These are phyloP conservation scores for Symbiodinium pilosum DNA, from an alignment of 73 alveolate species.

Conservation along the genomic window DNA sequence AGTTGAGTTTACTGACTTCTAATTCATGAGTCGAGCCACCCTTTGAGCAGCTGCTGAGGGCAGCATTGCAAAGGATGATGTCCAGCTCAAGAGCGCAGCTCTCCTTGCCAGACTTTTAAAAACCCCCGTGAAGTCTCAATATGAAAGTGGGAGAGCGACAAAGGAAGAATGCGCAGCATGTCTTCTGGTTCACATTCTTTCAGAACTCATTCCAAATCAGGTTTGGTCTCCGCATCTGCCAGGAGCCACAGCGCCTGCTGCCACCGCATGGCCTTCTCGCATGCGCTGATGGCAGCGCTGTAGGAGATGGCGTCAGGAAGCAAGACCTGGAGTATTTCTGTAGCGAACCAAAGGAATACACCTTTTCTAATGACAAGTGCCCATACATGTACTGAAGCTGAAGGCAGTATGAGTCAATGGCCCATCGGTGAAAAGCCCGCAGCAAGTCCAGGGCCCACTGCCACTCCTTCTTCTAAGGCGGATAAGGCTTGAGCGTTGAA, in stretches of 20 bases:
- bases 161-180: no score
- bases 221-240: not conserved
- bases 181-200: no score
- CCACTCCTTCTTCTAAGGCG: not conserved
- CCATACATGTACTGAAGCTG: not conserved
- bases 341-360: not conserved
- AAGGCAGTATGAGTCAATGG: no score
- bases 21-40: no score
- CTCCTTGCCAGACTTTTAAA: no score
- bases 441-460: not conserved
- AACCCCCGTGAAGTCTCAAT: no score
- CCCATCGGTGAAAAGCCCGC: not conserved
- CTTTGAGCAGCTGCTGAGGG: not conserved
- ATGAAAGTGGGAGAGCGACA: no score
- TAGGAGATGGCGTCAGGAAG: not conserved
- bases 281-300: not conserved
- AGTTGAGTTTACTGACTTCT: no score
- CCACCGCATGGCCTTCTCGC: not conserved
- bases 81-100: not conserved
- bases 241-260: not conserved
- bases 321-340: not conserved
- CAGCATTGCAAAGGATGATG: constrained; percentile 3
- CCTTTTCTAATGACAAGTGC: no score
- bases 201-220: no score
- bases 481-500: no score